Conservation (phyloP, 495 filamentous ascomycete species). For the Talaromyces borbonicus region DNA sequence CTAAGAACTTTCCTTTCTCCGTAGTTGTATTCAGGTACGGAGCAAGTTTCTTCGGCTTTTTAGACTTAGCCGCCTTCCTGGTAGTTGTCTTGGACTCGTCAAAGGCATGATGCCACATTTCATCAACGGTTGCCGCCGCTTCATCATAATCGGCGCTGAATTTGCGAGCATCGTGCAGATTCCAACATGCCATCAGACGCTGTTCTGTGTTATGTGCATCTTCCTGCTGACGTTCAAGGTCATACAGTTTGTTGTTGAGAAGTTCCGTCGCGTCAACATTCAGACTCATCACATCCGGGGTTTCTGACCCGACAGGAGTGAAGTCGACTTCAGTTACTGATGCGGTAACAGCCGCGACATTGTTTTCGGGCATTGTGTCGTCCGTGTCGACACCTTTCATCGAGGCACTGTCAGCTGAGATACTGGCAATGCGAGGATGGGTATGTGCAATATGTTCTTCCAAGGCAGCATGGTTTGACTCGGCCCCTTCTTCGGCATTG, state of each 20-base stretch:
- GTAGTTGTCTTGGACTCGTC: conserved; percentile 22
- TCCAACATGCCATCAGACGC: conserved; percentile 52
- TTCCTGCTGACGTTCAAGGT: conserved; percentile 30
- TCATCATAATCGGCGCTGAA: conserved; percentile 34
- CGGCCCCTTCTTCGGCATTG: conserved; percentile 14
- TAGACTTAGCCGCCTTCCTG: conserved; percentile 34
- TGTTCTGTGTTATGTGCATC: conserved; percentile 43
- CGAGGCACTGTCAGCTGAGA: conserved; percentile 11
- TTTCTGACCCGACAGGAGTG: neutral
- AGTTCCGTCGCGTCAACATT: conserved; percentile 14
- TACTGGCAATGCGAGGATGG: conserved; percentile 24
- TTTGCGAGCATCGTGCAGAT: conserved; percentile 38
- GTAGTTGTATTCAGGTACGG: conserved; percentile 28
- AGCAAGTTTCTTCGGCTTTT: conserved; percentile 35
- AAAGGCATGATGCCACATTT: conserved; percentile 26
- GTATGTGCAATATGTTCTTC: conserved; percentile 22
- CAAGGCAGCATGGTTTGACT: conserved; percentile 21
- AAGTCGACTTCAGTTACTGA: conserved; percentile 9
- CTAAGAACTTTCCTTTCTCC: conserved; percentile 36
- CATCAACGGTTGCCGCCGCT: conserved; percentile 16
- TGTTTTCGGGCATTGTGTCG: too few relatives aligned
- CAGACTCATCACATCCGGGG: conserved; percentile 10
- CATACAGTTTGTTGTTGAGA: conserved; percentile 24
- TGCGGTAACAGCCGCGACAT: neutral
- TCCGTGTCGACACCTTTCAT: too few relatives aligned